Conservation (phyloP, 1,139 yeast genomes). For the Saccharomyces pastorianus region DNA sequence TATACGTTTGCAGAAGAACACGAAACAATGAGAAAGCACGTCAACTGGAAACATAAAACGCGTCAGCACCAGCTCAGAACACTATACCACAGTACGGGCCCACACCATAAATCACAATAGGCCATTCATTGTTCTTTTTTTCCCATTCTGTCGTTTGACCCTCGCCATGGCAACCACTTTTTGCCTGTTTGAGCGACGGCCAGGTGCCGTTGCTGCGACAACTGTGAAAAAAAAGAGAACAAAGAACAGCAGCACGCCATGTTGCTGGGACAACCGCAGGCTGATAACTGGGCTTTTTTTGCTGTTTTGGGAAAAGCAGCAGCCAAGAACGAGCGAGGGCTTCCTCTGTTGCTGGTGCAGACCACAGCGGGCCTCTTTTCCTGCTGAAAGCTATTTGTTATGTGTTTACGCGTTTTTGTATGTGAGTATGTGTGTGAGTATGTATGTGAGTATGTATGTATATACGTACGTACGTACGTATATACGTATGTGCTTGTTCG, state of each 20-base stretch:
- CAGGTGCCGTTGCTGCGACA: conserved; percentile 1
- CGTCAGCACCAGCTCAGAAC: neutral
- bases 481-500: neutral
- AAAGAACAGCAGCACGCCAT: neutral
- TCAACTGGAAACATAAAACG: neutral
- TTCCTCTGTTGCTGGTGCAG: neutral
- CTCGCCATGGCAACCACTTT: neutral
- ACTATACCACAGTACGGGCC: neutral
- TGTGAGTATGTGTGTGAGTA: neutral
- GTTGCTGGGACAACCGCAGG: neutral
- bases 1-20: neutral
- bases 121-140: neutral
- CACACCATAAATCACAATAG: neutral
- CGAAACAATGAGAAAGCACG: neutral
- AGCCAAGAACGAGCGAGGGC: neutral
- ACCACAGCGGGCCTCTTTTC: neutral
- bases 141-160: neutral
- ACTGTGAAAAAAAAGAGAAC: neutral
- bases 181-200: neutral
- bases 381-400: neutral
- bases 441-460: neutral
- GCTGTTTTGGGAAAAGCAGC: neutral
- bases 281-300: neutral
- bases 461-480: no score
- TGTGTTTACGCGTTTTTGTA: neutral